Conservation (phyloP, 2,329 filamentous ascomycete species). For the Cadophora gregata region DNA sequence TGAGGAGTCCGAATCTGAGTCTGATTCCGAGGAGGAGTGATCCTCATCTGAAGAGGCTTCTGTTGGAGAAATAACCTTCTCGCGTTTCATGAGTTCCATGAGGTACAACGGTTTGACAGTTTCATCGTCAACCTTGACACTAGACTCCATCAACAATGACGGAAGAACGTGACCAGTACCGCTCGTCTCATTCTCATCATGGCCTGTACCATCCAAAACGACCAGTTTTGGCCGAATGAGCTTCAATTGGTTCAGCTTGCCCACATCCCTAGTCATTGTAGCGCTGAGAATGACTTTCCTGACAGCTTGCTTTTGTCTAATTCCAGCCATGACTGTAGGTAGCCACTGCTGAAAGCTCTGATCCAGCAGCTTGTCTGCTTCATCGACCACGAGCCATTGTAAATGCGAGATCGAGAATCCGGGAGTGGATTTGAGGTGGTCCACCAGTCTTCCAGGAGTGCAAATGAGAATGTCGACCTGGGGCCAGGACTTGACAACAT, state of each 20-base stretch:
- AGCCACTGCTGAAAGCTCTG: constrained; percentile 96
- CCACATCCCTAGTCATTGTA: constrained; percentile 88
- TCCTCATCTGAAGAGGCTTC: constrained; percentile 44
- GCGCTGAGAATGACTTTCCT: constrained; percentile 89
- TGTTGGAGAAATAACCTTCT: constrained; percentile 51
- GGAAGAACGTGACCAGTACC: constrained; percentile 63
- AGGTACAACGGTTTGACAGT: constrained; percentile 83
- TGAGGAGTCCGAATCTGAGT: constrained; percentile 36
- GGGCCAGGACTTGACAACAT: constrained; percentile 70
- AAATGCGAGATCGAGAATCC: constrained; percentile 81
- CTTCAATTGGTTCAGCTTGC: constrained; percentile 75
- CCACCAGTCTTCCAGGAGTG: constrained; percentile 89
- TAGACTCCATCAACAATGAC: constrained; percentile 65
- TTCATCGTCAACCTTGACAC: constrained; percentile 71
- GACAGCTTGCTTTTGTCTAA: constrained; percentile 53
- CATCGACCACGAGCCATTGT: constrained; percentile 90
- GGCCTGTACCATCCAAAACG: constrained; percentile 63
- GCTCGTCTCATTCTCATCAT: constrained; percentile 37
- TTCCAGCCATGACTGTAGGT: constrained; percentile 68
- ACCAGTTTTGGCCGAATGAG: constrained; percentile 78
- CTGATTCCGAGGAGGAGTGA: constrained; percentile 36
- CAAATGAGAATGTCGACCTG: constrained; percentile 89
- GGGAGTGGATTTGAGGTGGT: constrained; percentile 83
- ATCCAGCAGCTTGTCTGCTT: constrained; percentile 89
- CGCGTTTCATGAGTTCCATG: constrained; percentile 72